Evolutionary conservation across 441 rosid species (phyloP).

Genomic region (Pelargonium fulgidum): DNA sequence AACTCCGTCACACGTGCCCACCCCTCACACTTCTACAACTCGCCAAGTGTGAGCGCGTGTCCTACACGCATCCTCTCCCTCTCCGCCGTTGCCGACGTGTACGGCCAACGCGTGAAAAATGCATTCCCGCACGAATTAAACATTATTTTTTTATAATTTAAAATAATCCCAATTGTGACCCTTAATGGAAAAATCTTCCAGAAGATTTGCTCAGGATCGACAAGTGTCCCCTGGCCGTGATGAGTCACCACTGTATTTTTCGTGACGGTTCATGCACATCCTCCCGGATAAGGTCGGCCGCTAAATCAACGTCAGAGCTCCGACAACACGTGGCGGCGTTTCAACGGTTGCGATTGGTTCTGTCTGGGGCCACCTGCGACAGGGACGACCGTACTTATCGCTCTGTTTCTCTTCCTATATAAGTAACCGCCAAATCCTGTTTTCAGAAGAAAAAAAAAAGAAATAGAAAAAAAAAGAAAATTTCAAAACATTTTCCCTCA

Average conservation of each 20-base stretch:
- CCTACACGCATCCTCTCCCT: too few species aligned
- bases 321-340: conserved; percentile 31
- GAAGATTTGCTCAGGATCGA: neutral
- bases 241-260: conserved; percentile 27
- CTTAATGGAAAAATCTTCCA: too few species aligned
- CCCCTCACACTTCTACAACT: too few species aligned
- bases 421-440: neutral
- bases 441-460: neutral
- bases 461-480: conserved; percentile 23
- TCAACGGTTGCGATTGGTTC: conserved; percentile 22
- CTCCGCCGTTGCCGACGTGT: too few species aligned
- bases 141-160: too few species aligned
- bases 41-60: too few species aligned
- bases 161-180: fast-evolving
- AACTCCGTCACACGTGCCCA: too few species aligned
- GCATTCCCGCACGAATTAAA: too few species aligned
- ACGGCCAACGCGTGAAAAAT: too few species aligned
- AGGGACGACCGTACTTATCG: conserved; percentile 67
- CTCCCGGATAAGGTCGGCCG: conserved; percentile 33
- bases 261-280: too few species aligned
- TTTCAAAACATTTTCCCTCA: neutral
- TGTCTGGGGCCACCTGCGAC: conserved; percentile 20
- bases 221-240: conserved; percentile 30
- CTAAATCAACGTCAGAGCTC: too few species aligned
- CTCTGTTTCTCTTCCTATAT: conserved; percentile 21